Conservation (phyloP, 192 early-diverging fungal genomes). For the Mortierella antarctica region DNA sequence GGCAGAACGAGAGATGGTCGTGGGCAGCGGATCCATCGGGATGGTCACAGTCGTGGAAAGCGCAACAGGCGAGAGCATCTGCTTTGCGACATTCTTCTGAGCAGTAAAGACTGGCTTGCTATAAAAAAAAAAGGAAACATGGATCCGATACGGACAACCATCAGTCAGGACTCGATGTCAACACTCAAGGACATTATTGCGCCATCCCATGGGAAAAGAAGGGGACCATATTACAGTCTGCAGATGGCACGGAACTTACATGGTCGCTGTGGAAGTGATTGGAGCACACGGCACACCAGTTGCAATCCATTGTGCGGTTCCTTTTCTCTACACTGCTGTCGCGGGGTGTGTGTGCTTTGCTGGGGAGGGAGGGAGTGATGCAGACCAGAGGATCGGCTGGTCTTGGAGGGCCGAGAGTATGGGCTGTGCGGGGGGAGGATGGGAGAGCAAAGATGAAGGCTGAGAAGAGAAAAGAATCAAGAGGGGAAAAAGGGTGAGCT, state of each 20-base stretch:
- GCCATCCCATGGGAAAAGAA: background rate
- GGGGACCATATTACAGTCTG: no score
- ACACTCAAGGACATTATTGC: background rate
- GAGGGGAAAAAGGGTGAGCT: background rate
- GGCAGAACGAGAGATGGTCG: slow-evolving; percentile 46
- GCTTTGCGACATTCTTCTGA: slow-evolving; percentile 45
- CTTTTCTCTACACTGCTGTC: background rate
- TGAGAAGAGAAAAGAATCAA: background rate
- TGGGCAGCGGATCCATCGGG: slow-evolving; percentile 30
- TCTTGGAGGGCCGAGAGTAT: background rate
- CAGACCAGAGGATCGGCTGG: background rate
- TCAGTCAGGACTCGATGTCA: no score
- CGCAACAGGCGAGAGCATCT: slow-evolving; percentile 46
- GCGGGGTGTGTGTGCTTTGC: background rate
- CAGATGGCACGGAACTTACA: slow-evolving; percentile 16
- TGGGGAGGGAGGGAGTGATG: background rate
- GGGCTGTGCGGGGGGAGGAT: background rate
- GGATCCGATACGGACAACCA: background rate
- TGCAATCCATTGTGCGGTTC: slow-evolving; percentile 35
- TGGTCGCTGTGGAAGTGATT: slow-evolving; percentile 49
- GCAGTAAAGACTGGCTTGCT: slow-evolving; percentile 51
- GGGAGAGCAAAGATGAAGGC: background rate
- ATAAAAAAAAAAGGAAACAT: background rate
- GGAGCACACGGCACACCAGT: slow-evolving; percentile 54
- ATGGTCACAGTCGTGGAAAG: slow-evolving; percentile 45